phyloP scores from a whole-genome alignment of 192 early-diverging fungal genomes.

The Podila horticola region DNA sequence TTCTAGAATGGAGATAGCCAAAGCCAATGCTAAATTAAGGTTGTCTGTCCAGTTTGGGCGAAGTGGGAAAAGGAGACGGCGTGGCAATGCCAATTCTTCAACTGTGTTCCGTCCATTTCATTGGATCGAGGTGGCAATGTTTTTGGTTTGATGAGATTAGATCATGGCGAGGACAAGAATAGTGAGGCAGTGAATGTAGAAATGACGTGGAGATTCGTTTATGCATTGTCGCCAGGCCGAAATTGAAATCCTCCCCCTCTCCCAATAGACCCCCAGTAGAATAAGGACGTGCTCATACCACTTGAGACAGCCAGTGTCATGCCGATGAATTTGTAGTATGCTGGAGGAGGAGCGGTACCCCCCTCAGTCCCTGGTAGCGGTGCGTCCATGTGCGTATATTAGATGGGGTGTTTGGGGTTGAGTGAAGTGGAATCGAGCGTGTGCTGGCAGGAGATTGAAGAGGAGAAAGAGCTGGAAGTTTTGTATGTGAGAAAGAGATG shows the following conservation, averaged over 20 bases:
- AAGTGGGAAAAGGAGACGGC: neutral
- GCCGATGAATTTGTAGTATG: slow-evolving; percentile 80
- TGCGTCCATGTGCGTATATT: slow-evolving; percentile 7
- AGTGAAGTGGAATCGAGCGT: neutral
- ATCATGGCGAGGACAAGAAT: neutral
- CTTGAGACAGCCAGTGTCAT: slow-evolving; percentile 81
- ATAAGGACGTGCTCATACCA: slow-evolving; percentile 35
- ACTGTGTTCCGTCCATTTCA: neutral
- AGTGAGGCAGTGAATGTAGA: neutral
- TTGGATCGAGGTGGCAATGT: neutral
- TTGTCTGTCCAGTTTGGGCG: neutral
- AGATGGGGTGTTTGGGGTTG: neutral
- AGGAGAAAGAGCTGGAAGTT: neutral
- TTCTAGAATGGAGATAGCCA: slow-evolving; percentile 9
- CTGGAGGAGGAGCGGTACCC: slow-evolving; percentile 23
- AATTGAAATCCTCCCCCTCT: too few species aligned
- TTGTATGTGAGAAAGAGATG: neutral
- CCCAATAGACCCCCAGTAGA: too few species aligned
- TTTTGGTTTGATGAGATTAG: neutral
- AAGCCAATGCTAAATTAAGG: neutral
- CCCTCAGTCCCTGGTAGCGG: neutral
- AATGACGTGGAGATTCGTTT: neutral
- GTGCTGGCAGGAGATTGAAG: neutral
- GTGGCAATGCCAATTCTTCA: neutral
- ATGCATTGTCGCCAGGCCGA: neutral